Base-by-base conservation (phyloP, 352 stramenopile species). In the Globisporangium spiculum region DNA sequence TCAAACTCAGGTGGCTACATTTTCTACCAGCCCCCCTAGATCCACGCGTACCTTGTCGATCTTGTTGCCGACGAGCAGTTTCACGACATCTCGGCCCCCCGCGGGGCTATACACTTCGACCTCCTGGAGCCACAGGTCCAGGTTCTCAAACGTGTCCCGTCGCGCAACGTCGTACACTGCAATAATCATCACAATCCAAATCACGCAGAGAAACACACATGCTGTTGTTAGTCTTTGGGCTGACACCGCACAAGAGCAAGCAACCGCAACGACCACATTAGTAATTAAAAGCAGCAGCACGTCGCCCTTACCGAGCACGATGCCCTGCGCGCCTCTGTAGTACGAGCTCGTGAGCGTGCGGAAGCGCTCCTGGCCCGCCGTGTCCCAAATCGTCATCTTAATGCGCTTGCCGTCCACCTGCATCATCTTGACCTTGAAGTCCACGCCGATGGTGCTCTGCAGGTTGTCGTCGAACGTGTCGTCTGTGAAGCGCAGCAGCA, bases 331-430 rank as follows among this genome's bases (percentile, higher is more conserved):
- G 50, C 97, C 97, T 64, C 97, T 87, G 83, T 99, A 99, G 79
- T 99, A 99, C 52, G 88, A 98, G 63, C 91, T 98, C 46, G 97
- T 99, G 48, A 99, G 81, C 24, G 97, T 99, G 59, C 97, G 92
- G 77, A 99, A 99, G 50, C 97, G 92, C 76, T 99, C 97, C 80
- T 99, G 97, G 18, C 97, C 97, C 8, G 97, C 97, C 5, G 97
- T 99, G 84, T 99, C 97, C 97, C 97, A 99, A 72, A 99, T 98
- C 34, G 96, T 98, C 72, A 99, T 92, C 83, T 99, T 99, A 71
- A 99, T 97, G 66, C 91, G 91, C 78, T 98, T 99, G 61, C 87
- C 86, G 67, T 97, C 91, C 62, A 98, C 84, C 63, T 99, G 91
- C 75, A 99, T 91, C 81, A 99, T 97, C 77, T 99, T 99, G 34